Base-by-base conservation (phyloP, 2,329 filamentous ascomycete genomes). In the Cladosporium velox region DNA sequence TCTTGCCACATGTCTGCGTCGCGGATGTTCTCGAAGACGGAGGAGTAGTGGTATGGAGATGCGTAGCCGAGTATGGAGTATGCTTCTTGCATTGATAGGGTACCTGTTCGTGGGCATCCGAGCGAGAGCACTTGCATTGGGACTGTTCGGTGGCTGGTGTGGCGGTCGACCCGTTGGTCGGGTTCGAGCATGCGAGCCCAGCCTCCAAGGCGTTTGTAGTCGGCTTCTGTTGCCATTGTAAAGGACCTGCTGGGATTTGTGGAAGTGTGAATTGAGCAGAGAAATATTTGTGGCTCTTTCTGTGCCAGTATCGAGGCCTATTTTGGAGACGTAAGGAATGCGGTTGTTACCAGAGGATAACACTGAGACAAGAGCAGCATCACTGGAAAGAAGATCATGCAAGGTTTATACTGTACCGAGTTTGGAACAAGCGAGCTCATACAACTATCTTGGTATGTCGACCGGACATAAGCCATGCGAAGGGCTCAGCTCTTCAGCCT, bases 61-160 rank as follows among this genome's bases (percentile, higher is more conserved):
- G 69, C 62, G 60, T 71, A 72, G 49, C 68, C 70, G 3, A 74
- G 65, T 4, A 66, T 63, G 3, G 51, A 12, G 14, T 71, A 64
- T 28, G 72, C 70, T 32, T 66, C 52, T 26, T 67, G 70, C 67
- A 74, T 68, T 12, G 68, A 70, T 12, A 70, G 63, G 4, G 72
- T 73, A n/a, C 72, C 72, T 6, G 71, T 73, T 15, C 72, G 70
- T 15, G 69, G 68, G 49, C 69, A 64, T 35, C 72, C 67, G 4
- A 72, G 66, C 21, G 65, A 68, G 15, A 73, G 62, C 14, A 74
- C 67, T 65, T 70, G 41, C 65, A 73, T 67, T 11, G 70, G 69
- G 0, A 72, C 67, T 12, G 57, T 54, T 38, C 67, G 66, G 18
- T 35, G 14, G 55, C 49, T 32, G 5, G 41, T 52, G 24, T 62